Evolutionary conservation across 164 flowering plant genomes (phyloP).

Genomic region (Chimonanthus praecox): DNA sequence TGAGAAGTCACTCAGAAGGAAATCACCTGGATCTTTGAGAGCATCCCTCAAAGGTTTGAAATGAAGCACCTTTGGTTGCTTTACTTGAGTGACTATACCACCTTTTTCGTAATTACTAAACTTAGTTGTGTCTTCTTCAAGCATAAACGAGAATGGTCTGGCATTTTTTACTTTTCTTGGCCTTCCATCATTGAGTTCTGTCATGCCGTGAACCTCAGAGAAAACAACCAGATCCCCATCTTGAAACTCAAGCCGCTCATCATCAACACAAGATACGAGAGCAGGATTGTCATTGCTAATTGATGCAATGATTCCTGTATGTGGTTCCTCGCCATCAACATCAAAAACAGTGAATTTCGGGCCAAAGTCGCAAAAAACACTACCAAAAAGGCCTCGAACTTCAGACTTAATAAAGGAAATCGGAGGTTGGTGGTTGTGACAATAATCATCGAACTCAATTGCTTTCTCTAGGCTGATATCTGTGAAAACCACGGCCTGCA

Average conservation of each 20-base stretch:
- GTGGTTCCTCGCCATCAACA: conserved; percentile 91
- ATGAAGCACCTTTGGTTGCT: conserved; percentile 70
- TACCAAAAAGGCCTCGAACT: conserved; percentile 83
- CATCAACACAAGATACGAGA: conserved; percentile 77
- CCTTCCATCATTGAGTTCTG: conserved; percentile 78
- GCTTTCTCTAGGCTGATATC: conserved; percentile 60
- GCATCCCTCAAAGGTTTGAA: conserved; percentile 70
- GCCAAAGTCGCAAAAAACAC: conserved; percentile 80
- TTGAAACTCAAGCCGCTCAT: conserved; percentile 83
- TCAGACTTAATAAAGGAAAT: conserved; percentile 76
- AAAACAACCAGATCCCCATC: conserved; percentile 93
- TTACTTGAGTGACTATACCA: conserved; percentile 88
- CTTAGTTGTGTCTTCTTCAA: conserved; percentile 80
- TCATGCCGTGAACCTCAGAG: conserved; percentile 84
- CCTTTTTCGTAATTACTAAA: conserved; percentile 60
- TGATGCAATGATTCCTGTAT: conserved; percentile 81
- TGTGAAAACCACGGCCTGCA: conserved; percentile 86
- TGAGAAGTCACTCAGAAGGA: conserved; percentile 77
- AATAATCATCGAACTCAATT: conserved; percentile 67
- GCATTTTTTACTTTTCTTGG: conserved; percentile 67
- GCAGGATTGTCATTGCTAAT: conserved; percentile 81
- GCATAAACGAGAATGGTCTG: conserved; percentile 63
- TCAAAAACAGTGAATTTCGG: conserved; percentile 73
- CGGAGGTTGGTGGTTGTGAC: conserved; percentile 73
- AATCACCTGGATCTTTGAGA: conserved; percentile 73